Conservation (phyloP, 1,139 yeast species). For the Eremothecium cymbalariae region DNA sequence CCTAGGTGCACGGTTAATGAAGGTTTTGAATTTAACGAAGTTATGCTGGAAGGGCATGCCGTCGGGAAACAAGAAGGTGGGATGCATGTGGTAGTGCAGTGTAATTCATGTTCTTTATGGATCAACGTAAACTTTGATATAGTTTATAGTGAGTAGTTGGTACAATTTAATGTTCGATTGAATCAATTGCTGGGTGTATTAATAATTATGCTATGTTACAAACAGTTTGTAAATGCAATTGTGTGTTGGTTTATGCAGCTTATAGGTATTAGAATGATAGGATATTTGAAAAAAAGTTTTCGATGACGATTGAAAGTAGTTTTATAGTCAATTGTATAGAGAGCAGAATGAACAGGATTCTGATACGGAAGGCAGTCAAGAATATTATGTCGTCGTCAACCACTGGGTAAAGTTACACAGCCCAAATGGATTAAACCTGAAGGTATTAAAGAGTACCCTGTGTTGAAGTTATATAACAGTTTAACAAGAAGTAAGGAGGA, state of each 20-base stretch:
- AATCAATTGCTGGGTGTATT: too few relatives aligned
- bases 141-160: conserved; percentile 19
- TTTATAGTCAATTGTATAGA: too few relatives aligned
- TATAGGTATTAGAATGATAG: too few relatives aligned
- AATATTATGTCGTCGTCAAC: conserved; percentile 7
- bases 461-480: conserved; percentile 58
- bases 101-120: conserved; percentile 80
- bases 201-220: too few relatives aligned
- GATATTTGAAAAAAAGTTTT: too few relatives aligned
- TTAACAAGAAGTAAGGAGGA: conserved; percentile 74
- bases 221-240: too few relatives aligned
- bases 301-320: too few relatives aligned
- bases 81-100: conserved; percentile 65
- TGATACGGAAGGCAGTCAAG: conserved; percentile 3
- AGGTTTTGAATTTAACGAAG: conserved; percentile 54
- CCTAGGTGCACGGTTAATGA: conserved; percentile 58
- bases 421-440: conserved; percentile 39
- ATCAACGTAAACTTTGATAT: conserved; percentile 54
- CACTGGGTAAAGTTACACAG: conserved; percentile 33
- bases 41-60: conserved; percentile 47
- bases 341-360: conserved; percentile 1
- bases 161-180: too few relatives aligned
- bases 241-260: too few relatives aligned
- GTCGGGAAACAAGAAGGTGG: conserved; percentile 47
- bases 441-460: conserved; percentile 28